Conservation (phyloP, 1,284 basidiomycete genomes). For the Dichomitus squalens region DNA sequence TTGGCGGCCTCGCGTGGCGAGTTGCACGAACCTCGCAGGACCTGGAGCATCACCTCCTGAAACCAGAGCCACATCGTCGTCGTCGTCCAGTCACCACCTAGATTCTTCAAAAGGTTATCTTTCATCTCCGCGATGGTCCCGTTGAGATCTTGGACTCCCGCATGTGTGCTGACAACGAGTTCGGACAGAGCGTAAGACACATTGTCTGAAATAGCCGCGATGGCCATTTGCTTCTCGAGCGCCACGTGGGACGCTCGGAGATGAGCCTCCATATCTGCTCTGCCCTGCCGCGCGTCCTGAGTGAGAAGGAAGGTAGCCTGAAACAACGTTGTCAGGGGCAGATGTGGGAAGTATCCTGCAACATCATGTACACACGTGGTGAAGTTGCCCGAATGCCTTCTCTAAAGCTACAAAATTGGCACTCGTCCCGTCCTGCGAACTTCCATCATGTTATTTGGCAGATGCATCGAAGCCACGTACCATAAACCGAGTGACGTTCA, state of each 20-base stretch:
- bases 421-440: neutral
- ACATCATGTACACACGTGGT: conserved; percentile 30
- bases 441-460: neutral
- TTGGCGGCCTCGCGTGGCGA: neutral
- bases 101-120: conserved; percentile 24
- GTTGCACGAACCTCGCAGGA: conserved; percentile 24
- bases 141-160: conserved; percentile 50
- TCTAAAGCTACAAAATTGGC: conserved; percentile 30
- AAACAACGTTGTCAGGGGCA: conserved; percentile 8
- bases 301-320: conserved; percentile 21
- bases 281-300: conserved; percentile 25
- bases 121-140: conserved; percentile 41
- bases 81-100: conserved; percentile 1
- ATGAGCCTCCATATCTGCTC: conserved; percentile 29
- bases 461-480: neutral
- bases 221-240: conserved; percentile 38
- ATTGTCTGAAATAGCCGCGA: conserved; percentile 35
- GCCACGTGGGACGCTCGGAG: conserved; percentile 32
- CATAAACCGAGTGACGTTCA: neutral
- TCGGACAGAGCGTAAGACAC: conserved; percentile 39
- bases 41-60: conserved; percentile 15
- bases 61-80: conserved; percentile 18
- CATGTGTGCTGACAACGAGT: conserved; percentile 40
- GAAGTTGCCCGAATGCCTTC: conserved; percentile 29
- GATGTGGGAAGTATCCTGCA: neutral